Percentiles rank a stretch among this genome's conserved stretches.
These are phyloP conservation scores for Colletotrichum destructivum DNA, from an alignment of 2,329 filamentous ascomycete species.

Conservation along the genomic window DNA sequence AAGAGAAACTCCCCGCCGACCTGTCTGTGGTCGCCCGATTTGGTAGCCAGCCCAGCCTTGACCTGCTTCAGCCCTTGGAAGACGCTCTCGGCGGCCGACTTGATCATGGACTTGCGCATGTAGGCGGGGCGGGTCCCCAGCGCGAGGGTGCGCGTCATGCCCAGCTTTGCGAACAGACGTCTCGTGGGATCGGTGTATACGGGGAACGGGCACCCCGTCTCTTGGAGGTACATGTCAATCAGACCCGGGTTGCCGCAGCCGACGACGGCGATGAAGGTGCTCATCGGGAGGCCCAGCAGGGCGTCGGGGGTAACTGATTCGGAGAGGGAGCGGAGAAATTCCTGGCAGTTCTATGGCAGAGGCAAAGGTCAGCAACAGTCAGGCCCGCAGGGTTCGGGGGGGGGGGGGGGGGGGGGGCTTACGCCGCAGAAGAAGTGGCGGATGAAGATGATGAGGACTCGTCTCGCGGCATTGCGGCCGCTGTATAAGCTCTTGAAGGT, in stretches of 20 bases:
- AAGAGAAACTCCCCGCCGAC: conserved; percentile 87
- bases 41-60: conserved; percentile 70
- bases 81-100: conserved; percentile 66
- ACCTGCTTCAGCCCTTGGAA: conserved; percentile 73
- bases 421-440: conserved; percentile 87
- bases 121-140: conserved; percentile 76
- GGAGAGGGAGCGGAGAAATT: conserved; percentile 77
- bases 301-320: conserved; percentile 67
- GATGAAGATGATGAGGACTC: conserved; percentile 81
- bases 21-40: conserved; percentile 77
- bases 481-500: conserved; percentile 76
- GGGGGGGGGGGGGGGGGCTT: conserved; percentile 53
- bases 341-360: conserved; percentile 78
- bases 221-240: conserved; percentile 76
- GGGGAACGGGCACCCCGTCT: conserved; percentile 78
- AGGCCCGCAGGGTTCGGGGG: neutral
- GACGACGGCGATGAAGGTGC: conserved; percentile 77
- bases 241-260: conserved; percentile 80
- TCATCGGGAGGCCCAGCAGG: conserved; percentile 66
- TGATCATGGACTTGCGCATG: conserved; percentile 69
- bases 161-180: conserved; percentile 76
- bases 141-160: conserved; percentile 76
- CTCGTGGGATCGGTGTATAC: conserved; percentile 83
- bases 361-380: conserved; percentile 20
- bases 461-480: conserved; percentile 65